Conservation (phyloP, 768 basidiomycete genomes). For the Cystobasidium tubakii region DNA sequence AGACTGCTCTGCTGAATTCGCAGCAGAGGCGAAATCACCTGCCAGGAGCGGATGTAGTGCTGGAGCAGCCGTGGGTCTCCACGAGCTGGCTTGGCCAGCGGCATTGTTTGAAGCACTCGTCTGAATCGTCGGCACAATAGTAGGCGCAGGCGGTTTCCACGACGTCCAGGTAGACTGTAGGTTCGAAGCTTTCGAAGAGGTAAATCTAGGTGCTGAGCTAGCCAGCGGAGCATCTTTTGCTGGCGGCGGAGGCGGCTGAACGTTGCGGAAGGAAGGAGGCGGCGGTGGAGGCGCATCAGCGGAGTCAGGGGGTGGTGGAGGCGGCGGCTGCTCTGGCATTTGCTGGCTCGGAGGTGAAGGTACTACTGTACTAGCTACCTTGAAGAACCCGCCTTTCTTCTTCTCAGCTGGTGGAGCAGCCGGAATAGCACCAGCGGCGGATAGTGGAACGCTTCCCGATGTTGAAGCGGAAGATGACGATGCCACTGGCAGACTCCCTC, state of each 20-base stretch:
- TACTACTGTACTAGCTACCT: background rate
- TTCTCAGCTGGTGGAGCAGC: conserved; percentile 23
- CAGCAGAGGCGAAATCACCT: background rate
- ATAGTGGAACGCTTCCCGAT: background rate
- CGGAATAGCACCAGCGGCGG: background rate
- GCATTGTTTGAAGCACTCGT: background rate
- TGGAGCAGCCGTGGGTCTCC: conserved; percentile 2
- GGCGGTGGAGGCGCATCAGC: background rate
- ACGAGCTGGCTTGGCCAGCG: background rate
- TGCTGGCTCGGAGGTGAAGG: background rate
- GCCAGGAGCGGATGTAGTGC: conserved; percentile 14
- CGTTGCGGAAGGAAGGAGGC: conserved; percentile 1
- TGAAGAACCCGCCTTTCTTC: conserved; percentile 34
- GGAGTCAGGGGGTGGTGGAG: conserved; percentile 2
- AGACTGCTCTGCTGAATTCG: background rate
- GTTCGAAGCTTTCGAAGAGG: background rate
- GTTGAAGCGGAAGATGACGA: background rate
- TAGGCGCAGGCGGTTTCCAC: background rate
- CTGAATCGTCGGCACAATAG: background rate
- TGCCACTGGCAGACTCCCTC: background rate
- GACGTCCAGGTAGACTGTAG: background rate
- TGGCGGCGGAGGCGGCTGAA: conserved; percentile 37
- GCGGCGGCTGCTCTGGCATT: background rate
- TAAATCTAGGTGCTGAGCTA: conserved; percentile 8
- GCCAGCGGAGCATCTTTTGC: background rate